These are phyloP conservation scores for Ganoderma lucidum DNA, from an alignment of 1,284 basidiomycete species.

Conservation along the genomic window DNA sequence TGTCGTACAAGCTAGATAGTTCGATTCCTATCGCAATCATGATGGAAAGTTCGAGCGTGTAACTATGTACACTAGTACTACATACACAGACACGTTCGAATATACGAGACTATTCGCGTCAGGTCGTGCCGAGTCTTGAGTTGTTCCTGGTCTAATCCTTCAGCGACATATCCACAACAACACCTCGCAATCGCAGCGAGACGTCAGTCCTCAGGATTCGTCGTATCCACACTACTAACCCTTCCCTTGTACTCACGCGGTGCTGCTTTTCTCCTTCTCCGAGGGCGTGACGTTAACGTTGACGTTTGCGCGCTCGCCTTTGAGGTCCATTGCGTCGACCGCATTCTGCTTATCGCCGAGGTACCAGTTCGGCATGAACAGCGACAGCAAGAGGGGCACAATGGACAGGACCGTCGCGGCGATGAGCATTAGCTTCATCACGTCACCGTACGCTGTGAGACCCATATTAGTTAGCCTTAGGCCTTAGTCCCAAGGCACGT, in stretches of 20 bases:
- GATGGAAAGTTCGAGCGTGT: too few species aligned
- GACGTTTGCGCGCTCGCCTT: not conserved
- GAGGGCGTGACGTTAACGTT: not conserved
- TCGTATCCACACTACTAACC: too few species aligned
- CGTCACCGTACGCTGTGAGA: constrained; percentile 57
- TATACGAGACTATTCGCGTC: too few species aligned
- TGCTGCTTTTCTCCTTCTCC: not conserved
- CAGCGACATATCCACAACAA: too few species aligned
- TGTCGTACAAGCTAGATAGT: too few species aligned
- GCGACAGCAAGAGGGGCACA: constrained; percentile 37
- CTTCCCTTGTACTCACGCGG: not conserved
- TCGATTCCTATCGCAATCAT: too few species aligned
- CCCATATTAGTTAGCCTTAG: constrained; percentile 2
- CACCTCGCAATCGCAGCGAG: too few species aligned
- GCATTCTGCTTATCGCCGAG: constrained; percentile 42
- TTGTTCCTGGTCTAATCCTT: too few species aligned
- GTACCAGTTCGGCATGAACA: constrained; percentile 41
- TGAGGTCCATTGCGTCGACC: constrained; percentile 27
- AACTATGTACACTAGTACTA: too few species aligned
- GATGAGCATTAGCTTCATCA: constrained; percentile 63
- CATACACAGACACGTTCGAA: too few species aligned
- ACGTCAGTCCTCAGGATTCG: too few species aligned
- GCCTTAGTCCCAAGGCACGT: not conserved
- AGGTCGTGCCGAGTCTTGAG: too few species aligned
- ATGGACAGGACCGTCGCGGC: constrained; percentile 42